Percentiles rank a stretch among this genome's conserved stretches.
phyloP scores from a whole-genome alignment of 139 green algal genomes.

The Picochlorum sp. region DNA sequence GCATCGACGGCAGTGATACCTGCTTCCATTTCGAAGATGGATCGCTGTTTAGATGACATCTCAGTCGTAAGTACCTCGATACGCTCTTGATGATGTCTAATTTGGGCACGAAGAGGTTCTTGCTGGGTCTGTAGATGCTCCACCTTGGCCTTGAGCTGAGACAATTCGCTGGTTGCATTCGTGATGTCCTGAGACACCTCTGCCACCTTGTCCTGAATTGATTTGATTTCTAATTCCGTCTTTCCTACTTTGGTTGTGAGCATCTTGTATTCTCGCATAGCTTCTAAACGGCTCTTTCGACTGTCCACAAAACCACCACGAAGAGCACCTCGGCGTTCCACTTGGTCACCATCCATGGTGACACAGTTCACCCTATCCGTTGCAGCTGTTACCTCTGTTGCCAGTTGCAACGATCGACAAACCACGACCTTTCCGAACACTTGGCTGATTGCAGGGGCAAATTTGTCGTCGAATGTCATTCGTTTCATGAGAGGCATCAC shows the following conservation, averaged over 20 bases:
- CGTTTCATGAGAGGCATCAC: slow-evolving; percentile 68
- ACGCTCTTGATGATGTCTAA: slow-evolving; percentile 15
- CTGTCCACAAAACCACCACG: slow-evolving; percentile 70
- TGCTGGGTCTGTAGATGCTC: slow-evolving; percentile 16
- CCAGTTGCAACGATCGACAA: slow-evolving; percentile 57
- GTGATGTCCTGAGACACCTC: slow-evolving; percentile 34
- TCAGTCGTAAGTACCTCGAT: neutral
- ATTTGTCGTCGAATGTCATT: slow-evolving; percentile 56
- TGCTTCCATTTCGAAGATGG: slow-evolving; percentile 8
- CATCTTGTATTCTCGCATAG: slow-evolving; percentile 27
- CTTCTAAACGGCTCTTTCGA: slow-evolving; percentile 37
- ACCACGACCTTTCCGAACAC: slow-evolving; percentile 72
- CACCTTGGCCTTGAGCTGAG: slow-evolving; percentile 21
- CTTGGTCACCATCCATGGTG: slow-evolving; percentile 79
- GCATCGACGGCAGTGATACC: slow-evolving; percentile 11
- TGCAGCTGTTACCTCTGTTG: slow-evolving; percentile 32
- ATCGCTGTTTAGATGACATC: neutral
- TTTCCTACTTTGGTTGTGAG: slow-evolving; percentile 15
- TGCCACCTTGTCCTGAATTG: slow-evolving; percentile 16
- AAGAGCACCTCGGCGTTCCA: slow-evolving; percentile 47
- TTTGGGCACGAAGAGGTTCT: slow-evolving; percentile 18
- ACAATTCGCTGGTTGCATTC: slow-evolving; percentile 24
- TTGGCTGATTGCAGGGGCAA: slow-evolving; percentile 52
- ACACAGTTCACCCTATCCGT: slow-evolving; percentile 67
- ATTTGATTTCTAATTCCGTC: slow-evolving; percentile 2